phyloP scores from a whole-genome alignment of 225 moss, liverwort and hornwort species.

The Thuidium tamariscinum region DNA sequence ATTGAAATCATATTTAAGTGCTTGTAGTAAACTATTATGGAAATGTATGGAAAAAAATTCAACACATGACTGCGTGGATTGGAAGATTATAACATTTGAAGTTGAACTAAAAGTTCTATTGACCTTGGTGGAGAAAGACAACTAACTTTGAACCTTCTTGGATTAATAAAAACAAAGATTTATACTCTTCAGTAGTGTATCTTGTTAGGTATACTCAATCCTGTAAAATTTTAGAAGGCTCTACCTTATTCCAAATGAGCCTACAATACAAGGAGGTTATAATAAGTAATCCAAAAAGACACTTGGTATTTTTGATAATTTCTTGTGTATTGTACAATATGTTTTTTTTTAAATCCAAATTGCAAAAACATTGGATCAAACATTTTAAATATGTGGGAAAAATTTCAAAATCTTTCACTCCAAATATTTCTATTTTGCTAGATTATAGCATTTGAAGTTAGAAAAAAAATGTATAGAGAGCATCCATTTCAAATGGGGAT shows the following conservation, averaged over 20 bases:
- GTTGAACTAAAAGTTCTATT: neutral
- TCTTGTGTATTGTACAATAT: neutral
- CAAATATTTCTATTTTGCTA: neutral
- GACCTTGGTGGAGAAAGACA: fast-evolving
- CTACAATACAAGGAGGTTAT: neutral
- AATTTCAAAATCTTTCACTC: neutral
- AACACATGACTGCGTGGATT: fast-evolving
- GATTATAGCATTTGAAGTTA: neutral
- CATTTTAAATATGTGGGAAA: neutral
- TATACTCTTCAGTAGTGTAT: neutral
- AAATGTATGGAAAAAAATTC: no score
- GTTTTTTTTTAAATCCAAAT: neutral
- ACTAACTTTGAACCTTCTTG: fast-evolving
- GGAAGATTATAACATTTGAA: neutral
- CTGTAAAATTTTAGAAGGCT: neutral
- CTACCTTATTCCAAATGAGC: neutral
- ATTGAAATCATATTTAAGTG: fast-evolving
- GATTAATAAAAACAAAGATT: no score
- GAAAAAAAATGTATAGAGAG: neutral
- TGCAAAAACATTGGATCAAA: fast-evolving
- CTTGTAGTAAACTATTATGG: no score
- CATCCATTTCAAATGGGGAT: neutral
- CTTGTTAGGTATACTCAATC: neutral
- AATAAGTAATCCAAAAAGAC: neutral
- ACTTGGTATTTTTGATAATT: neutral